phyloP scores from a whole-genome alignment of 139 green algal genomes.

The Axilococcus clingmanii region DNA sequence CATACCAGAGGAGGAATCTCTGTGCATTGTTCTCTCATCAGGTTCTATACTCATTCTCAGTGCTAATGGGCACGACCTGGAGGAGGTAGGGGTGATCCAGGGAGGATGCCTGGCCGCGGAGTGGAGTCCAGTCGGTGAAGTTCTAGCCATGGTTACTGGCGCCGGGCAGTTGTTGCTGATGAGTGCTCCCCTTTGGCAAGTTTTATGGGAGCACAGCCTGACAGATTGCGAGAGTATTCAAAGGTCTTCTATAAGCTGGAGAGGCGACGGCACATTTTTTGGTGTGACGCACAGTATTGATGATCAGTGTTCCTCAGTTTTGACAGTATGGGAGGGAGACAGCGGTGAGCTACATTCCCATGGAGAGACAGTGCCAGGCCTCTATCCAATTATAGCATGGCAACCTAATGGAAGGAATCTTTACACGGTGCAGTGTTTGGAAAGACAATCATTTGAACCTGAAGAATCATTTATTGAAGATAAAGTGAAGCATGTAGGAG shows the following conservation, averaged over 20 bases:
- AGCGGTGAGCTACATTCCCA: constrained; percentile 46
- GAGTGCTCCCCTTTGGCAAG: constrained; percentile 30
- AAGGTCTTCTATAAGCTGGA: constrained; percentile 47
- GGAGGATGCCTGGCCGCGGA: constrained; percentile 47
- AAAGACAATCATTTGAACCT: not conserved
- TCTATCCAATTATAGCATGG: constrained; percentile 59
- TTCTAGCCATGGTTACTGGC: constrained; percentile 50
- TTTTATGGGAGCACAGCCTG: constrained; percentile 3
- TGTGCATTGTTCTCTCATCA: constrained; percentile 39
- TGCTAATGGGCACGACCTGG: not conserved
- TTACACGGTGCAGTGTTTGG: constrained; percentile 32
- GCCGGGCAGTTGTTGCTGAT: constrained; percentile 64
- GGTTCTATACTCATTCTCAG: constrained; percentile 41
- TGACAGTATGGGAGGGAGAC: constrained; percentile 65
- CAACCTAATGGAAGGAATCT: constrained; percentile 82
- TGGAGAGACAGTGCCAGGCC: constrained; percentile 28
- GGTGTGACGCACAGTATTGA: too few species aligned
- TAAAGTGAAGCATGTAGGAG: constrained; percentile 11
- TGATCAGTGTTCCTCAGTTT: constrained; percentile 60
- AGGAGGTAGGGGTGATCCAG: constrained; percentile 51
- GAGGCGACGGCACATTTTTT: constrained; percentile 73
- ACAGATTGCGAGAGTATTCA: not conserved
- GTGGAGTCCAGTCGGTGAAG: constrained; percentile 77
- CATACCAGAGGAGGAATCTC: too few species aligned
- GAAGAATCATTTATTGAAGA: not conserved